Evolutionary conservation across 73 alveolate genomes (phyloP).

Genomic region (Durusdinium trenchii): DNA sequence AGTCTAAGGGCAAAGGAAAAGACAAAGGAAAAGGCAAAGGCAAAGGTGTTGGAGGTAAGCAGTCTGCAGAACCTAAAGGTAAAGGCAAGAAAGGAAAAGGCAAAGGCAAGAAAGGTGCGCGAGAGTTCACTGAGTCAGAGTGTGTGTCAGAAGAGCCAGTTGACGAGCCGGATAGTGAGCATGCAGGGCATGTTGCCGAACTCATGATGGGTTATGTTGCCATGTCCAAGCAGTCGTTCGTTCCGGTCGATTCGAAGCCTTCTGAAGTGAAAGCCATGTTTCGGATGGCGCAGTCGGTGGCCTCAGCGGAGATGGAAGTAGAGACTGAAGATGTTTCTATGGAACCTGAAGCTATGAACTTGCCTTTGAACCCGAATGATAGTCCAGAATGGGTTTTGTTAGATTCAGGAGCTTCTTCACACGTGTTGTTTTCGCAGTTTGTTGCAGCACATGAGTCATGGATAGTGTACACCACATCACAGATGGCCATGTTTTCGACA

Average conservation of each 20-base stretch:
- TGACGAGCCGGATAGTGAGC: background rate
- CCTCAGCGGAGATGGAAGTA: background rate
- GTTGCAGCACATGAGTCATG: background rate
- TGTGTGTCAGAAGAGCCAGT: background rate
- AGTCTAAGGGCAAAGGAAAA: background rate
- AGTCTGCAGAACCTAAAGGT: too few relatives aligned
- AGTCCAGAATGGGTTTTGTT: background rate
- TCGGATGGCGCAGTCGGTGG: background rate
- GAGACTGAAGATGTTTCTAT: too few relatives aligned
- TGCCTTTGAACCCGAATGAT: background rate
- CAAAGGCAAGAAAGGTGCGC: background rate
- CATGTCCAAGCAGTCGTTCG: background rate
- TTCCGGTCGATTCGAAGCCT: background rate
- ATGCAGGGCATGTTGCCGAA: background rate
- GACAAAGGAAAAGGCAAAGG: background rate
- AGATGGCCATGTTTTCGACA: background rate
- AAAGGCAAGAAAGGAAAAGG: background rate
- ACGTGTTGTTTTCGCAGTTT: background rate
- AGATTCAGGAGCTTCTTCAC: constrained; percentile 7
- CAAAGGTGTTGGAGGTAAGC: background rate
- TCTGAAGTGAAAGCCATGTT: too few relatives aligned
- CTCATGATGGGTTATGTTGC: background rate
- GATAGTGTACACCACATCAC: background rate
- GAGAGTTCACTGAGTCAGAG: background rate
- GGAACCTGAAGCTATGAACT: background rate